Conservation (phyloP, 148 eudicot species). For the Euryodendron excelsum region DNA sequence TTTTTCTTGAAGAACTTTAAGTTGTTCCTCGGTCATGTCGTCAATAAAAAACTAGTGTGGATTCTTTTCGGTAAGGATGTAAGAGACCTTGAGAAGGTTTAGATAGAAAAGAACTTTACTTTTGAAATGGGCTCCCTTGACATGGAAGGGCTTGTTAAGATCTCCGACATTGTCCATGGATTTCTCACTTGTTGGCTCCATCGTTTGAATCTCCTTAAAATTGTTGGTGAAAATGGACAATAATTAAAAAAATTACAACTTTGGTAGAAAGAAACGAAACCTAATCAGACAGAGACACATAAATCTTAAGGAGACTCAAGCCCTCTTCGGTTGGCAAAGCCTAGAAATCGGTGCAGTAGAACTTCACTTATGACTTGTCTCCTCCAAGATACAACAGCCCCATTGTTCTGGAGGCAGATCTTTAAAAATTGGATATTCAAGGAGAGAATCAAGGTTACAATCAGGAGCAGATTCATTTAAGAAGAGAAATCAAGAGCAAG, state of each 20-base stretch:
- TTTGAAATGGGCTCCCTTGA: not conserved
- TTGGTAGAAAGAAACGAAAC: not conserved
- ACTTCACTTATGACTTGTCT: no score
- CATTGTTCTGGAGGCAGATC: no score
- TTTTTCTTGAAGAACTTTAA: not conserved
- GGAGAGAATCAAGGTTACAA: no score
- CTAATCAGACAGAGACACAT: no score
- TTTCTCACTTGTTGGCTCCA: not conserved
- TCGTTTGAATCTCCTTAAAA: conserved; percentile 7
- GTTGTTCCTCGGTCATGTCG: not conserved
- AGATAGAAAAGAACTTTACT: not conserved
- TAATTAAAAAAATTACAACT: not conserved
- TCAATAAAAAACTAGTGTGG: not conserved
- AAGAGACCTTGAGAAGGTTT: not conserved
- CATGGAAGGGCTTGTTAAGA: not conserved
- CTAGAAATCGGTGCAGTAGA: not conserved
- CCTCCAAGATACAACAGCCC: no score
- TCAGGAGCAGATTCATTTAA: no score
- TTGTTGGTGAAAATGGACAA: not conserved
- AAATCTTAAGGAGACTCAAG: not conserved
- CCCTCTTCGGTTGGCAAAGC: not conserved
- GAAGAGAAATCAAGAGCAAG: no score
- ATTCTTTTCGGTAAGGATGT: not conserved
- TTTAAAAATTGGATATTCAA: no score
- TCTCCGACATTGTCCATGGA: not conserved